Evolutionary conservation across 192 early-diverging fungal species (phyloP).

Genomic region (Coemansia sp.): DNA sequence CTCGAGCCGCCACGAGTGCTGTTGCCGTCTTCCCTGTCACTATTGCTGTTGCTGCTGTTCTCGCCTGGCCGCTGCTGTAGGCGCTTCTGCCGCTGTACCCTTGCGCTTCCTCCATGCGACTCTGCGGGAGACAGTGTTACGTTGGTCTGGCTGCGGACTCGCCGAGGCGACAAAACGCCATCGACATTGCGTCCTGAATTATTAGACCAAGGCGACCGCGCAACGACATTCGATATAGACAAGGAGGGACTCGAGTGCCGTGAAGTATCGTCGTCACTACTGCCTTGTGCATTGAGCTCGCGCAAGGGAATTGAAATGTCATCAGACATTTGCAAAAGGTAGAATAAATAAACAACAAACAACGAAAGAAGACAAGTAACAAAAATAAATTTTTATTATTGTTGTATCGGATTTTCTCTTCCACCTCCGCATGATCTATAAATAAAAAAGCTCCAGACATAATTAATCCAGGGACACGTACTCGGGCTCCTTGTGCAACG

Average conservation of each 20-base stretch:
- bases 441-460: not conserved
- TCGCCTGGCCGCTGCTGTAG: not conserved
- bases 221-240: not conserved
- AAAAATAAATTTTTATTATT: not conserved
- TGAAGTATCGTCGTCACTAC: not conserved
- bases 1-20: constrained; percentile 10
- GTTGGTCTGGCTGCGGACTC: constrained; percentile 8
- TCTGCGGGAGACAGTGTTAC: not conserved
- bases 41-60: not conserved
- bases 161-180: constrained; percentile 9
- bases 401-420: not conserved
- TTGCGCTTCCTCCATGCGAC: not conserved
- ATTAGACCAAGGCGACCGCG: not conserved
- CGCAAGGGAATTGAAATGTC: constrained; percentile 23
- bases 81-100: not conserved
- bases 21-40: not conserved
- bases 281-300: not conserved
- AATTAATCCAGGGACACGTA: not conserved
- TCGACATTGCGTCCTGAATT: not conserved
- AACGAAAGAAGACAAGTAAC: not conserved
- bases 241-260: not conserved
- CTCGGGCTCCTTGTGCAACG: constrained; percentile 17
- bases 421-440: not conserved
- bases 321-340: constrained; percentile 8
- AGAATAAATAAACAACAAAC: not conserved